Percentiles rank a stretch among this genome's conserved stretches.
Evolutionary conservation across 306 rosid species (phyloP).

Genomic region (Acacia crassicarpa): DNA sequence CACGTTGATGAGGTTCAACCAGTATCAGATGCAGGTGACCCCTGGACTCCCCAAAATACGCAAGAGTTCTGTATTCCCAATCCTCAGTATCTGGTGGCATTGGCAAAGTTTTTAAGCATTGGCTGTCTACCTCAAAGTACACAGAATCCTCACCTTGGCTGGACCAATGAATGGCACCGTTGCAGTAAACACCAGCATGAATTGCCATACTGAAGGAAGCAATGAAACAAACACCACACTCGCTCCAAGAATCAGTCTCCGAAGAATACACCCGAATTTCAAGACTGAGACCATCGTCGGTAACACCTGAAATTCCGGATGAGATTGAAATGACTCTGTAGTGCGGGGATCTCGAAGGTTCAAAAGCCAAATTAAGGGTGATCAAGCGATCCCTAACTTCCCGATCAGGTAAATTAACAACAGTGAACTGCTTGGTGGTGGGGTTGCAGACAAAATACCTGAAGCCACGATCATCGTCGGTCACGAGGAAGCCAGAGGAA

Average conservation of each 20-base stretch:
- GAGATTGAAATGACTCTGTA: constrained; percentile 1
- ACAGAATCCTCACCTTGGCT: background rate
- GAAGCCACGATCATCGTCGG: background rate
- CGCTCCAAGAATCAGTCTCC: background rate
- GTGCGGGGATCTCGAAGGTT: constrained; percentile 3
- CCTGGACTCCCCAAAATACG: constrained; percentile 20
- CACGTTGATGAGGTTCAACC: background rate
- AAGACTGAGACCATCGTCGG: background rate
- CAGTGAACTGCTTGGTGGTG: background rate
- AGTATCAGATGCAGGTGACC: constrained; percentile 2
- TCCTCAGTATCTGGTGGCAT: background rate
- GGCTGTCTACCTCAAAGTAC: constrained; percentile 8
- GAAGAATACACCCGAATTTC: background rate
- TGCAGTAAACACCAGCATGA: constrained; percentile 20
- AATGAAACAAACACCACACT: background rate
- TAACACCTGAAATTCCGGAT: background rate
- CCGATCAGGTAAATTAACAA: background rate
- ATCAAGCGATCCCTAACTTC: background rate
- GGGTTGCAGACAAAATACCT: constrained; percentile 23
- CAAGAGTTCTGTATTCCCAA: background rate
- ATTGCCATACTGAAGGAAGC: background rate
- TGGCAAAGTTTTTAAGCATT: background rate
- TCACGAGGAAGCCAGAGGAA: background rate
- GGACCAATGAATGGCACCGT: constrained; percentile 16
- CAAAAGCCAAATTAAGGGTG: constrained; percentile 9